Percentiles rank a stretch among this genome's conserved stretches.
These are phyloP conservation scores for Verticillium dahliae DNA, from an alignment of 2,329 filamentous ascomycete species.

Conservation along the genomic window DNA sequence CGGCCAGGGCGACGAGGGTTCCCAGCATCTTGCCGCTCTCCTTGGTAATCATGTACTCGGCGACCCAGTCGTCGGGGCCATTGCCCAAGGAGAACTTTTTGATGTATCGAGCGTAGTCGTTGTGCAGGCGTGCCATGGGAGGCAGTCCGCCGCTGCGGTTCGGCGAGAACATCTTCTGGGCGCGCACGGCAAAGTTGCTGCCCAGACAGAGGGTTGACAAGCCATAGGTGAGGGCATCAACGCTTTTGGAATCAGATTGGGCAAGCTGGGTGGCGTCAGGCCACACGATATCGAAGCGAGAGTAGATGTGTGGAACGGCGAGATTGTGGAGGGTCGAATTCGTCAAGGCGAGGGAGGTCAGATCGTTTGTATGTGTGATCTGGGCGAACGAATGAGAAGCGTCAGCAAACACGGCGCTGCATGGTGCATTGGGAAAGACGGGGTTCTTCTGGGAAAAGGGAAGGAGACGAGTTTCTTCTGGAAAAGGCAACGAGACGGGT, in stretches of 20 bases:
- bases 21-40: constrained; percentile 87
- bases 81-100: constrained; percentile 83
- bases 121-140: constrained; percentile 23
- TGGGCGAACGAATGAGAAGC: constrained; percentile 22
- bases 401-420: constrained; percentile 2
- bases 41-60: constrained; percentile 75
- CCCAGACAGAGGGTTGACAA: constrained; percentile 74
- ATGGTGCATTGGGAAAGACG: background rate
- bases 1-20: constrained; percentile 69
- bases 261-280: constrained; percentile 59
- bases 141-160: background rate
- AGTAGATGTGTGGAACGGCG: constrained; percentile 74
- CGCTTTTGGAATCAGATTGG: constrained; percentile 61
- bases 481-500: too few species aligned
- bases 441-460: too few species aligned
- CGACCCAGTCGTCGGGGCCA: constrained; percentile 69
- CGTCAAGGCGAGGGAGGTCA: constrained; percentile 70
- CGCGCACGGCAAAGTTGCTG: constrained; percentile 33
- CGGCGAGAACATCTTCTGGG: constrained; percentile 24
- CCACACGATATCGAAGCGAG: constrained; percentile 84
- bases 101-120: constrained; percentile 72
- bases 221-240: constrained; percentile 78
- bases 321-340: constrained; percentile 72
- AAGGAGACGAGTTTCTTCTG: too few species aligned
- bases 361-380: constrained; percentile 76